A percentile compares a stretch with the other conserved stretches of the same genome.
phyloP scores from a whole-genome alignment of 2,329 filamentous ascomycete species.

The Aspergillus pseudotamarii region DNA sequence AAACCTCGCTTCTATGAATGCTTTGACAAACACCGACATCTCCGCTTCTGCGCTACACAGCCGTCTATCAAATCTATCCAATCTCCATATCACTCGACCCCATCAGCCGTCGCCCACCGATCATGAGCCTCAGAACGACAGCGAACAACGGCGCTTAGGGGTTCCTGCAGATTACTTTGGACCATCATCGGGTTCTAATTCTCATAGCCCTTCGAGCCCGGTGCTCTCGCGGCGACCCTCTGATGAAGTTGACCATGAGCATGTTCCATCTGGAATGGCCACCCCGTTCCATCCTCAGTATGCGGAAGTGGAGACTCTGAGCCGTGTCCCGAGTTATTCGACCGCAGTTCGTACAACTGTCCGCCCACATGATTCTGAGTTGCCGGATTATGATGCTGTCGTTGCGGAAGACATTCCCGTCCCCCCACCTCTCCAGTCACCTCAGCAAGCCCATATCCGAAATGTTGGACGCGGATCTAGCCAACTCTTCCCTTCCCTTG shows the following conservation, averaged over 20 bases:
- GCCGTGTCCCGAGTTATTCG: slow-evolving; percentile 75
- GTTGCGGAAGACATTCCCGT: slow-evolving; percentile 31
- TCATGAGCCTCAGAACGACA: slow-evolving; percentile 25
- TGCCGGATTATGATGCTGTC: slow-evolving; percentile 70
- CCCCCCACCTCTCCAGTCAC: slow-evolving; percentile 36
- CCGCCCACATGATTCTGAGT: slow-evolving; percentile 53
- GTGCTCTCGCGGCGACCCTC: slow-evolving; percentile 50
- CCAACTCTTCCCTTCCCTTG: slow-evolving; percentile 27
- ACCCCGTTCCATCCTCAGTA: slow-evolving; percentile 48
- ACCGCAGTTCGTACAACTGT: slow-evolving; percentile 71
- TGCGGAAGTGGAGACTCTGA: slow-evolving; percentile 65
- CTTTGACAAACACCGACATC: slow-evolving; percentile 56
- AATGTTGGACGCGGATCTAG: slow-evolving; percentile 36
- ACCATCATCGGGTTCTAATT: slow-evolving; percentile 34
- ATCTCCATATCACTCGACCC: slow-evolving; percentile 48
- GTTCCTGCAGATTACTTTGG: slow-evolving; percentile 37
- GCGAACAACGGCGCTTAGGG: slow-evolving; percentile 25
- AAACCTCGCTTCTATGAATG: slow-evolving; percentile 68
- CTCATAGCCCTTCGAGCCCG: slow-evolving; percentile 35
- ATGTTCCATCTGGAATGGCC: slow-evolving; percentile 45
- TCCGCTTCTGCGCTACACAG: slow-evolving; percentile 69
- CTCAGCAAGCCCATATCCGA: slow-evolving; percentile 43
- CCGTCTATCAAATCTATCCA: slow-evolving; percentile 61
- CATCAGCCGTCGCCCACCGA: slow-evolving; percentile 27
- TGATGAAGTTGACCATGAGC: slow-evolving; percentile 52